A percentile compares a stretch with the other conserved stretches of the same genome.
Evolutionary conservation across 164 flowering plant genomes (phyloP).

Genomic region (Sedum album): DNA sequence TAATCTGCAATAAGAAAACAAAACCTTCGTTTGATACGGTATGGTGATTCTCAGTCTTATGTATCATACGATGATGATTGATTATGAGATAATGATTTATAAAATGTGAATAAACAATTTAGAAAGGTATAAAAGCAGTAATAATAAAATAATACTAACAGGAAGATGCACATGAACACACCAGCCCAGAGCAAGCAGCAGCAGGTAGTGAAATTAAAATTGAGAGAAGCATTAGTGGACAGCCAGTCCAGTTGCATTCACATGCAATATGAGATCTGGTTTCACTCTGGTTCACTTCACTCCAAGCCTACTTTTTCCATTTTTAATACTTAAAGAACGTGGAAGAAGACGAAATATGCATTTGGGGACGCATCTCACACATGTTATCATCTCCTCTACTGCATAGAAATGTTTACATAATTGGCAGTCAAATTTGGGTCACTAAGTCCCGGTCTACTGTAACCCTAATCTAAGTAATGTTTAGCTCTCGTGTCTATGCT

Average conservation of each 20-base stretch:
- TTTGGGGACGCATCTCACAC: neutral
- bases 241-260: slow-evolving; percentile 1
- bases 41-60: too few species aligned
- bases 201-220: neutral
- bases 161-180: slow-evolving; percentile 4
- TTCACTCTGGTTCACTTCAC: neutral
- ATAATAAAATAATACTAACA: neutral
- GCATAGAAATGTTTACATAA: neutral
- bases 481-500: neutral
- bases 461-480: too few species aligned
- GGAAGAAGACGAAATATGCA: neutral
- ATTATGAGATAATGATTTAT: too few species aligned
- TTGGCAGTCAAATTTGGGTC: neutral
- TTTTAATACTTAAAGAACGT: neutral
- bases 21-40: too few species aligned
- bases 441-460: too few species aligned
- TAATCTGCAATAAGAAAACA: too few species aligned
- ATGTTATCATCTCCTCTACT: too few species aligned
- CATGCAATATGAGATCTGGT: slow-evolving; percentile 4
- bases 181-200: neutral
- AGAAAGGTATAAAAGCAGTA: too few species aligned
- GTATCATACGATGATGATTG: too few species aligned
- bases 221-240: neutral
- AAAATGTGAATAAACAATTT: too few species aligned
- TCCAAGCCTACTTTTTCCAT: neutral